phyloP scores from a whole-genome alignment of 2,329 filamentous ascomycete genomes.

The Xylaria sp. region DNA sequence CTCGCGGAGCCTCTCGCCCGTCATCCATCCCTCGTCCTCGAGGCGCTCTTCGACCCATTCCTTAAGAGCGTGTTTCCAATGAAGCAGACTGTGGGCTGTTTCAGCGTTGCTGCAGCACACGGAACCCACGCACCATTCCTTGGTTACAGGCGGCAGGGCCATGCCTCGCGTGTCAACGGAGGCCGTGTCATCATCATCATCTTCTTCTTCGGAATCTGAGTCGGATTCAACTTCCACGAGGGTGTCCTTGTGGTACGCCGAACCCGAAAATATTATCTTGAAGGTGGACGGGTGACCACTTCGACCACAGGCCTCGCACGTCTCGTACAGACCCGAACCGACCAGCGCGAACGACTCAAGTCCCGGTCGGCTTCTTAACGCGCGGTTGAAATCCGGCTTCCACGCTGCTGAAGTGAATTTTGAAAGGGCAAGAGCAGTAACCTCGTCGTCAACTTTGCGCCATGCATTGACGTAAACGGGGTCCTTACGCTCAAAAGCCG shows the following conservation, averaged over 20 bases:
- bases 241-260: constrained; percentile 72
- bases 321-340: constrained; percentile 52
- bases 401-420: constrained; percentile 79
- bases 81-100: constrained; percentile 76
- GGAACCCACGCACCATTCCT: constrained; percentile 54
- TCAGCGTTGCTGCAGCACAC: constrained; percentile 65
- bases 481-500: constrained; percentile 70
- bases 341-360: constrained; percentile 62
- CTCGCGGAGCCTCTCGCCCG: constrained; percentile 66
- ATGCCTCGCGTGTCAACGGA: constrained; percentile 56
- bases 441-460: constrained; percentile 76
- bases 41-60: constrained; percentile 75
- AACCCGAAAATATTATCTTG: constrained; percentile 71
- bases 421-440: constrained; percentile 73
- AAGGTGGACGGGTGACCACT: constrained; percentile 74
- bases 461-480: constrained; percentile 76
- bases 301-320: constrained; percentile 78
- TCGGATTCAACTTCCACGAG: constrained; percentile 70
- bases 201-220: constrained; percentile 50
- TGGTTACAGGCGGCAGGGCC: constrained; percentile 53
- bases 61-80: constrained; percentile 82
- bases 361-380: constrained; percentile 73
- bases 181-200: constrained; percentile 49
- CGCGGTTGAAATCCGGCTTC: constrained; percentile 72
- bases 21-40: constrained; percentile 66